A percentile compares a stretch with the other conserved stretches of the same genome.
Evolutionary conservation across 1,139 yeast genomes (phyloP).

Genomic region (Yamadazyma epiphylla): DNA sequence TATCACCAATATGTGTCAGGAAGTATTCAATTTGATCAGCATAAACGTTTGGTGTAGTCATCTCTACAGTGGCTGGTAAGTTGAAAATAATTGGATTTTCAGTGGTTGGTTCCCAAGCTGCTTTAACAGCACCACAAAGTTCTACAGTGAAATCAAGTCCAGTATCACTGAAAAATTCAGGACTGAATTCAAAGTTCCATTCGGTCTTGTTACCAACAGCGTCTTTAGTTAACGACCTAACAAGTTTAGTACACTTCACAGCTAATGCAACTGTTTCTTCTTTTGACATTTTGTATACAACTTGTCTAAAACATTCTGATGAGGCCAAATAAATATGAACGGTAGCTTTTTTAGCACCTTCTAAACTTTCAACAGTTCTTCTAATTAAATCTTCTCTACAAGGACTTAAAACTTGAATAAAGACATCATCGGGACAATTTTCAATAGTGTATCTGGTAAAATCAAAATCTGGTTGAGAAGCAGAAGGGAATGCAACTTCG

Average conservation of each 20-base stretch:
- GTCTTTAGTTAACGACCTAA: slow-evolving; percentile 41
- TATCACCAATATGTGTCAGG: slow-evolving; percentile 35
- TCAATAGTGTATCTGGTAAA: slow-evolving; percentile 47
- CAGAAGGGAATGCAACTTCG: slow-evolving; percentile 48
- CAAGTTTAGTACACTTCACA: slow-evolving; percentile 37
- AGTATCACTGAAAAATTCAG: slow-evolving; percentile 46
- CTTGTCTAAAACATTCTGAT: slow-evolving; percentile 43
- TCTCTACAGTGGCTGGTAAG: slow-evolving; percentile 49
- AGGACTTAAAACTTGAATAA: slow-evolving; percentile 46
- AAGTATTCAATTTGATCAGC: slow-evolving; percentile 51
- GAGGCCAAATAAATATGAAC: slow-evolving; percentile 47
- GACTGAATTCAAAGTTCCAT: slow-evolving; percentile 46
- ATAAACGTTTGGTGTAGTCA: slow-evolving; percentile 45
- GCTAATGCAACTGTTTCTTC: slow-evolving; percentile 42
- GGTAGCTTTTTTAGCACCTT: slow-evolving; percentile 47
- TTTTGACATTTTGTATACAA: slow-evolving; percentile 42
- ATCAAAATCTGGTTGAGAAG: slow-evolving; percentile 48
- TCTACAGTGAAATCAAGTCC: slow-evolving; percentile 41
- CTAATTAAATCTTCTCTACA: slow-evolving; percentile 43
- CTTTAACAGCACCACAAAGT: slow-evolving; percentile 45
- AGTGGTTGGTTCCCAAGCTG: slow-evolving; percentile 44
- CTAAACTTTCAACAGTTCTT: slow-evolving; percentile 44
- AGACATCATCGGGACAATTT: slow-evolving; percentile 44
- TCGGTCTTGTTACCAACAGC: slow-evolving; percentile 28
- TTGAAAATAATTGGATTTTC: slow-evolving; percentile 44